Conservation (phyloP, 2,329 filamentous ascomycete genomes). For the Fusarium fracticaudum region DNA sequence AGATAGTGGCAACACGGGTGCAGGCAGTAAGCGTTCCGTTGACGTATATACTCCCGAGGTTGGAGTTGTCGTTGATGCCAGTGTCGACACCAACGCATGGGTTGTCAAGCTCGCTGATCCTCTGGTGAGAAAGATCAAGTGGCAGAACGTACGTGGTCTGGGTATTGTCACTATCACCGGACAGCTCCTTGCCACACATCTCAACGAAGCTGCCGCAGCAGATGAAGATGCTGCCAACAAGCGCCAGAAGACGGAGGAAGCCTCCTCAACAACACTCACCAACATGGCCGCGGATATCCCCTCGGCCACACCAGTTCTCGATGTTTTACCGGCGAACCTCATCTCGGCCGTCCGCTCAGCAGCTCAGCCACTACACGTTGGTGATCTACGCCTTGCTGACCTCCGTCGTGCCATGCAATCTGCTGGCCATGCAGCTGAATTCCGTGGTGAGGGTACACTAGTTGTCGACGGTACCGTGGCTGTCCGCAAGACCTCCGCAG, state of each 20-base stretch:
- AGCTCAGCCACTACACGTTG: slow-evolving; percentile 91
- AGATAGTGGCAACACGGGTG: slow-evolving; percentile 23
- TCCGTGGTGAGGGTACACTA: slow-evolving; percentile 90
- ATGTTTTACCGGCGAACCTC: slow-evolving; percentile 66
- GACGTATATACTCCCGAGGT: slow-evolving; percentile 85
- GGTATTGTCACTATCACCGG: slow-evolving; percentile 95
- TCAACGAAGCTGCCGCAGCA: slow-evolving; percentile 51
- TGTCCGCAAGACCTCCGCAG: slow-evolving; percentile 87
- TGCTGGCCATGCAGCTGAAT: slow-evolving; percentile 87
- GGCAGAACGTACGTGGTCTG: slow-evolving; percentile 92
- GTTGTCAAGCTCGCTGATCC: slow-evolving; percentile 87
- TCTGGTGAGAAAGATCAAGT: slow-evolving; percentile 87
- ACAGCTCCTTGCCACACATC: slow-evolving; percentile 59
- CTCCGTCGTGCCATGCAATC: slow-evolving; percentile 84
- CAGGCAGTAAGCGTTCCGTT: slow-evolving; percentile 59
- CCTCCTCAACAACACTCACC: slow-evolving; percentile 40
- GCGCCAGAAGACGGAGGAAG: slow-evolving; percentile 57
- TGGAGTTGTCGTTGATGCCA: slow-evolving; percentile 83
- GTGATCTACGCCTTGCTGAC: slow-evolving; percentile 89
- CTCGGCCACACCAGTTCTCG: slow-evolving; percentile 58
- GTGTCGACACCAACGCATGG: slow-evolving; percentile 98
- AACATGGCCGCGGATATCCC: slow-evolving; percentile 30
- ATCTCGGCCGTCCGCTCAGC: slow-evolving; percentile 78
- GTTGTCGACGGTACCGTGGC: slow-evolving; percentile 89
- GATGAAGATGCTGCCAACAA: slow-evolving; percentile 59